phyloP scores from a whole-genome alignment of 1,284 basidiomycete genomes.

The Trametes sp. region DNA sequence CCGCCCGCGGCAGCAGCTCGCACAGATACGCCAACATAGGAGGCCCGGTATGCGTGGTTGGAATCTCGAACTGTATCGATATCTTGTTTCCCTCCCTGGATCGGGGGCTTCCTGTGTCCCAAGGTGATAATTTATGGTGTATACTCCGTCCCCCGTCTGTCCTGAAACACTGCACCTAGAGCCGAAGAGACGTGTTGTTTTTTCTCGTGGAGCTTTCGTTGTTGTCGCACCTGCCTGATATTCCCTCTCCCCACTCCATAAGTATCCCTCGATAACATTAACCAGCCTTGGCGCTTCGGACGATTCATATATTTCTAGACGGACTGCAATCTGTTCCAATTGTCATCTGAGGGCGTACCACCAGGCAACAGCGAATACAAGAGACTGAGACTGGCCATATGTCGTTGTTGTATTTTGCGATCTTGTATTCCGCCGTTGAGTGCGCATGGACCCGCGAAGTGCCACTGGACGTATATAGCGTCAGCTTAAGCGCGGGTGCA shows the following conservation, averaged over 20 bases:
- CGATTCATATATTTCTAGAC: conserved; percentile 37
- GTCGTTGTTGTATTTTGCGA: conserved; percentile 8
- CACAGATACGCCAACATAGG: conserved; percentile 41
- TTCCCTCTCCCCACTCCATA: conserved; percentile 20
- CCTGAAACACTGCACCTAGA: conserved; percentile 25
- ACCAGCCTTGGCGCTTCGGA: conserved; percentile 25
- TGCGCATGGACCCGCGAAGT: conserved; percentile 6
- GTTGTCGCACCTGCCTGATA: conserved; percentile 24
- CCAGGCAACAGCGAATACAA: conserved; percentile 24
- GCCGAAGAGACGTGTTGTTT: conserved; percentile 26
- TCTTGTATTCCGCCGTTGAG: conserved; percentile 5
- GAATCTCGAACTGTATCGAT: conserved; percentile 30
- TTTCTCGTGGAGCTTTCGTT: conserved; percentile 16
- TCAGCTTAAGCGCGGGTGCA: conserved; percentile 26
- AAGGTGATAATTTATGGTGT: conserved; percentile 26
- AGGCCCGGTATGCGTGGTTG: conserved; percentile 7
- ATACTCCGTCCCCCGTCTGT: conserved; percentile 17
- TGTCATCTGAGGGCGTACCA: conserved; percentile 23
- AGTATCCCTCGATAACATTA: conserved; percentile 21
- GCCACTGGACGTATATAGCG: conserved; percentile 7
- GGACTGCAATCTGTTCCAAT: conserved; percentile 25
- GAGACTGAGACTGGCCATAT: conserved; percentile 1
- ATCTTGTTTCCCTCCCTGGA: conserved; percentile 26
- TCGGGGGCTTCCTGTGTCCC: conserved; percentile 14
- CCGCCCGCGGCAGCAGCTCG: conserved; percentile 25